Base-by-base conservation (phyloP, 352 stramenopile genomes). In the Globisporangium orthogonon region DNA sequence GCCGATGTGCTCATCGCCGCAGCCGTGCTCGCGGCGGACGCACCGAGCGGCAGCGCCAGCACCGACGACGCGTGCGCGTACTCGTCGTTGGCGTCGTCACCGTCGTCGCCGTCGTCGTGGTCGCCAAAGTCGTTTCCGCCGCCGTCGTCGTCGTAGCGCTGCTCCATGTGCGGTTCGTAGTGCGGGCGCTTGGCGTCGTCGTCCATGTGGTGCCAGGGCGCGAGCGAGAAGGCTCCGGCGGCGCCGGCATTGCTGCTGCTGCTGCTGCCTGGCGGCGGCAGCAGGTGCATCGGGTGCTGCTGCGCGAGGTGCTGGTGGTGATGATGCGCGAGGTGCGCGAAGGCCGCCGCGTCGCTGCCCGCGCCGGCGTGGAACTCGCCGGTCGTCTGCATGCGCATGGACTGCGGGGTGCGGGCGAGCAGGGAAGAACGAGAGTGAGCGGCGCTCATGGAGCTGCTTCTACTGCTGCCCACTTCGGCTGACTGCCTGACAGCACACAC, bases 311-410 rank as follows among this genome's bases (percentile, higher is more conserved):
- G 49, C 29, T 56, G 60, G 65, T 71, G 23, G 43, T 48, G 43
- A n/a, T 48, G 43, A n/a, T 48, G 43, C 43, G 43, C 43, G 43
- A 48, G 64, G 35, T 65, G 56, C 46, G 37, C 45, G 50, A 56
- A 57, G 7, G 56, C 29, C 45, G 50, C 54, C 55, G 49, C 62
- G 56, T 69, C 67, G 40, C 66, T 59, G 48, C 73, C 60, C 50
- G 63, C 55, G 52, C 50, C 40, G 23, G 23, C 23, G 54, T 61
- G 9, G 39, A 51, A 29, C 43, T 48, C 57, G 35, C 56, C 35
- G 35, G 35, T 55, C 61, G 72, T 66, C 59, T 78, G 67, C 67
- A 73, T 81, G 61, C 61, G 72, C 72, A 81, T 78, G 43, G 43
- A 14, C 43, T 23, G 35, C 23, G 33, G 33, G 48, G 17, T 23